Evolutionary conservation across 2,329 filamentous ascomycete genomes (phyloP), one percentile per base, ranked within the genome.

Genomic region (Coniochaeta sp.): DNA sequence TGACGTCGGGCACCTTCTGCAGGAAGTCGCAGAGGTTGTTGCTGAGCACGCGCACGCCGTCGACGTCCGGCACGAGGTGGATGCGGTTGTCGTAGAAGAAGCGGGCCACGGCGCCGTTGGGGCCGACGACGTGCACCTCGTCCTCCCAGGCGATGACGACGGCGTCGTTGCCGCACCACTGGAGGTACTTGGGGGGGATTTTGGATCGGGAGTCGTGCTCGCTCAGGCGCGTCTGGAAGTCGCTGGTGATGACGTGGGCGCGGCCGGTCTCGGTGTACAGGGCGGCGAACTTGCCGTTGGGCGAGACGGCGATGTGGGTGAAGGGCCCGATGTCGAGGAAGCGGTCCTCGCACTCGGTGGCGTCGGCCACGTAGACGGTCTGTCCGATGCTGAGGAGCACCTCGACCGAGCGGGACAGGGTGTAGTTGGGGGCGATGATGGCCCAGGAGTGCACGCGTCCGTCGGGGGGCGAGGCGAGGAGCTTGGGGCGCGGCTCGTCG

Each of bases 21-120:
- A 99, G 72, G 69, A 98, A 98, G 67, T 99, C 95, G 74, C 93
- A 98, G n/a, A 90, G 87, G 68, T 96, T 91, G 67, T 96, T 96
- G 3, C 91, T 96, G 54, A 99, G 81, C 9, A 99, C 77, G 17
- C 93, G 85, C 26, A 96, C 88, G n/a, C 95, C 95, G 70, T 99
- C 95, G 62, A 84, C 77, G 64, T 88, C 85, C 84, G 55, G 5
- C 1, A 44, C 26, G 34, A 98, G 82, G 72, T 98, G 95, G 14
- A 99, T 89, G 63, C 91, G 88, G 9, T 89, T 90, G 69, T 98
- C 92, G 72, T 98, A 98, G 67, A 92, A 93, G 72, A 92, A 95
- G 63, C 85, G 87, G 47, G 77, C 86, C 5, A 89, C 87, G 10
- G 89, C 84, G 50, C 91, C 91, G 40, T 88, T 89, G 0, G 92